Evolutionary conservation across 192 early-diverging fungal species (phyloP).

Genomic region (Linnemannia elongata): DNA sequence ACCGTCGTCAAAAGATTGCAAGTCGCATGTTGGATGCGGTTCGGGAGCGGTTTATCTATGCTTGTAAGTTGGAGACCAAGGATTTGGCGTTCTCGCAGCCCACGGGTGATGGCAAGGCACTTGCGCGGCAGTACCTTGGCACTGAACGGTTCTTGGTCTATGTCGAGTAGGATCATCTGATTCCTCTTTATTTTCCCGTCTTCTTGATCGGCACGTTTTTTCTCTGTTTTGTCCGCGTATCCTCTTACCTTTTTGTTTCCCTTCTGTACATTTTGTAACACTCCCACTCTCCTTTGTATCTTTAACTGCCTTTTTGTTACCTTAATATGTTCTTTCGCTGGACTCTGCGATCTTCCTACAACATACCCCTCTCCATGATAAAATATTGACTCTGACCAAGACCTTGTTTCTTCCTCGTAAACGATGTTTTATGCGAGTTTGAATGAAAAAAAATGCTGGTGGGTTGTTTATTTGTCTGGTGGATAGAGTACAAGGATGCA

Average conservation of each 20-base stretch:
- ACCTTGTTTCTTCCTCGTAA: no score
- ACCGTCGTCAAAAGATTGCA: slow-evolving; percentile 55
- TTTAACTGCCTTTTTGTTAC: not conserved
- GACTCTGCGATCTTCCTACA: not conserved
- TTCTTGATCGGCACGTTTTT: not conserved
- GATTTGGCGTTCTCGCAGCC: slow-evolving; percentile 64
- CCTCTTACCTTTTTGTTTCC: not conserved
- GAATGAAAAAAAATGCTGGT: not conserved
- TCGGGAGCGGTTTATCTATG: slow-evolving; percentile 59
- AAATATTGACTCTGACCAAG: no score
- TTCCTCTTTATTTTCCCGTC: not conserved
- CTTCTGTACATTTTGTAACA: not conserved
- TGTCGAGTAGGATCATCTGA: slow-evolving; percentile 24
- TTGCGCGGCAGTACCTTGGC: slow-evolving; percentile 55
- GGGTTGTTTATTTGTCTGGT: not conserved
- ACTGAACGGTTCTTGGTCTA: slow-evolving; percentile 60
- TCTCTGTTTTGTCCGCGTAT: not conserved
- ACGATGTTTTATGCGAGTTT: no score
- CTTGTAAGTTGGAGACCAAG: slow-evolving; percentile 38
- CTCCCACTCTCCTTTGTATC: not conserved
- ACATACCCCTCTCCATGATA: not conserved
- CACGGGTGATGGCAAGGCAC: slow-evolving; percentile 60
- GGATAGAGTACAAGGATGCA: slow-evolving; percentile 7
- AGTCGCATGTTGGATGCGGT: slow-evolving; percentile 56
- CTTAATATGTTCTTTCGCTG: no score